Conservation (phyloP, 2,329 filamentous ascomycete genomes). For the Claviceps pazoutovae region DNA sequence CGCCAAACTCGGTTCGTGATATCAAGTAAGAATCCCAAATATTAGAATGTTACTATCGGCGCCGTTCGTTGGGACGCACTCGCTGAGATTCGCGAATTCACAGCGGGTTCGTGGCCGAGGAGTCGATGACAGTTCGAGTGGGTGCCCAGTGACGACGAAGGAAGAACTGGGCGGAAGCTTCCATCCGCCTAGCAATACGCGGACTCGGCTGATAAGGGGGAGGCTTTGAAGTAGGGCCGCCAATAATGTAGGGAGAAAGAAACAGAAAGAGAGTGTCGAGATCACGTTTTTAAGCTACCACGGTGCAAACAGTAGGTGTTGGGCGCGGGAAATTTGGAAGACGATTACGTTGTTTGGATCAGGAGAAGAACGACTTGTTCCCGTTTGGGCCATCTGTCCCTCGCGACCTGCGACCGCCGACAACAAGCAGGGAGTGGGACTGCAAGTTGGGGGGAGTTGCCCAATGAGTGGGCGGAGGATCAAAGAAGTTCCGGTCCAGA, state of each 20-base stretch:
- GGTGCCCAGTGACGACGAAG: constrained; percentile 12
- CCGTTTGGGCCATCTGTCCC: constrained; percentile 21
- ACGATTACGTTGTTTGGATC: constrained; percentile 7
- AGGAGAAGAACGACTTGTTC: constrained; percentile 10
- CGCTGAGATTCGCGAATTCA: constrained; percentile 12
- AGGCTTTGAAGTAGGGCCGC: constrained; percentile 7
- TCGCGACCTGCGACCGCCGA: constrained; percentile 5
- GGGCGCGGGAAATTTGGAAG: constrained; percentile 8
- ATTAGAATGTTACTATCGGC: not conserved
- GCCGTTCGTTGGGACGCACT: constrained; percentile 8
- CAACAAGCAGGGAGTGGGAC: constrained; percentile 7
- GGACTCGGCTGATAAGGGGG: constrained; percentile 4
- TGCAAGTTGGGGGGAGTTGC: not conserved
- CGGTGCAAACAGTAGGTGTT: constrained; percentile 13
- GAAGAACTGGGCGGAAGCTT: constrained; percentile 19
- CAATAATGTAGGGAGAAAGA: constrained; percentile 11
- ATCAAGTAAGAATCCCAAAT: constrained; percentile 12
- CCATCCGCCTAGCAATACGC: constrained; percentile 23
- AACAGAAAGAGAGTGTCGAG: constrained; percentile 7
- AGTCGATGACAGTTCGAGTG: constrained; percentile 5
- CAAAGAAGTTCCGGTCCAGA: constrained; percentile 11
- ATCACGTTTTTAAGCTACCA: constrained; percentile 14
- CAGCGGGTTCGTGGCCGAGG: constrained; percentile 6
- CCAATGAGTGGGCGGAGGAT: constrained; percentile 10
- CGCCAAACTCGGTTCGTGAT: constrained; percentile 15